Conservation (phyloP, 495 filamentous ascomycete species). For the Aspergillus asperescens region DNA sequence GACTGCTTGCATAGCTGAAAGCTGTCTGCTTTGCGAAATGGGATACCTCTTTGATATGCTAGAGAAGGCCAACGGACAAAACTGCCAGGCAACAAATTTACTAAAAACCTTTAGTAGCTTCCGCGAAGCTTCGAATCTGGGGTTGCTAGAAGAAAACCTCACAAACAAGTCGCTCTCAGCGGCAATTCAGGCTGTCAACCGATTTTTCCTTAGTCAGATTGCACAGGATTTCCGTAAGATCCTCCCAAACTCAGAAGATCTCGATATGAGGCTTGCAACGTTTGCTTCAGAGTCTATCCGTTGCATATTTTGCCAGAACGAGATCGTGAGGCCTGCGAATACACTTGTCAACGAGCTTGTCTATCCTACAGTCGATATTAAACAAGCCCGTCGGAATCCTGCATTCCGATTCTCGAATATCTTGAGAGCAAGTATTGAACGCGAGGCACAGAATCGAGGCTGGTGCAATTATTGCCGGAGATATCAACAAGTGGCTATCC, state of each 20-base stretch:
- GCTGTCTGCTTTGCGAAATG: slow-evolving; percentile 87
- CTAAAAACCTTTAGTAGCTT: slow-evolving; percentile 79
- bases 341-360: slow-evolving; percentile 76
- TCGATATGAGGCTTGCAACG: slow-evolving; percentile 57
- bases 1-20: slow-evolving; percentile 69
- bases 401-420: slow-evolving; percentile 71
- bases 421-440: slow-evolving; percentile 79
- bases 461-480: slow-evolving; percentile 87
- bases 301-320: slow-evolving; percentile 77
- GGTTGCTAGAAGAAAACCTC: slow-evolving; percentile 78
- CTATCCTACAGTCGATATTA: slow-evolving; percentile 58
- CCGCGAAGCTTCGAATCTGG: slow-evolving; percentile 63
- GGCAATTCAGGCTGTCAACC: slow-evolving; percentile 71
- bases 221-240: slow-evolving; percentile 62
- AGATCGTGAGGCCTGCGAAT: slow-evolving; percentile 61
- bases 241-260: slow-evolving; percentile 47
- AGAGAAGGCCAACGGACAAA: slow-evolving; percentile 85
- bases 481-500: slow-evolving; percentile 74
- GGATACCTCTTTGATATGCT: slow-evolving; percentile 98
- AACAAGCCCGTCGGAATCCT: slow-evolving; percentile 47
- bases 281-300: slow-evolving; percentile 56
- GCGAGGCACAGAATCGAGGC: slow-evolving; percentile 72
- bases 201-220: slow-evolving; percentile 72
- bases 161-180: slow-evolving; percentile 60
- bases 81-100: slow-evolving; percentile 96